A percentile compares a stretch with the other conserved stretches of the same genome.
Evolutionary conservation across 495 filamentous ascomycete genomes (phyloP).

Genomic region (Aspergillus incahuasiensis): DNA sequence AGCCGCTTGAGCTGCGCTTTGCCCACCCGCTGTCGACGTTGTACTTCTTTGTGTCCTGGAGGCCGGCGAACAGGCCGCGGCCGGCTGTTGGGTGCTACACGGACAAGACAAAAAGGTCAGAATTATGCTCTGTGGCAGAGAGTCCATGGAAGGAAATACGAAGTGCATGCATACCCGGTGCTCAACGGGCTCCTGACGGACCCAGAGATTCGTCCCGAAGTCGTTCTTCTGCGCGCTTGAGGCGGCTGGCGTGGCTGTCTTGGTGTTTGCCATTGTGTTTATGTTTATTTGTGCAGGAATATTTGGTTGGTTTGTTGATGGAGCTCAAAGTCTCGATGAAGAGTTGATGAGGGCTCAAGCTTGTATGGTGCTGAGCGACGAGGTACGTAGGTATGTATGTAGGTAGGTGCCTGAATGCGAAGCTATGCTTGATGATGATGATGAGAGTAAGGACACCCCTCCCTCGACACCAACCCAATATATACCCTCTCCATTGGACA

Average conservation of each 20-base stretch:
- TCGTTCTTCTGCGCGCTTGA: constrained; percentile 33
- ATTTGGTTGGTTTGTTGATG: no score
- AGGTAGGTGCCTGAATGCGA: background rate
- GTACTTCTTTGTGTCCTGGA: constrained; percentile 43
- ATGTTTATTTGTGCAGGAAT: no score
- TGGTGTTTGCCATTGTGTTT: background rate
- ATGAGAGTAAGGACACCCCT: background rate
- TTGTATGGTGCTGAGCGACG: no score
- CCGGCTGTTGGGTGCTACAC: constrained; percentile 30
- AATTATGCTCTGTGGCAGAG: no score
- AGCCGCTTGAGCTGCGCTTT: constrained; percentile 11
- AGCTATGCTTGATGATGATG: background rate
- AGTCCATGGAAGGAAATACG: background rate
- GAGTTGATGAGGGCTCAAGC: no score
- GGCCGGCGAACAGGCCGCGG: constrained; percentile 42
- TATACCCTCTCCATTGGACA: background rate
- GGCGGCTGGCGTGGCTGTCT: constrained; percentile 12
- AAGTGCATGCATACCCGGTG: background rate
- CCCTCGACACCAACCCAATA: background rate
- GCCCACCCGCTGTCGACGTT: constrained; percentile 43
- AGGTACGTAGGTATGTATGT: background rate
- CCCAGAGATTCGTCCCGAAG: constrained; percentile 39
- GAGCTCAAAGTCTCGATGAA: no score
- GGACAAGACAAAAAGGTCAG: background rate
- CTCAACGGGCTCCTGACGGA: constrained; percentile 16